Base-by-base conservation (phyloP, 2,329 filamentous ascomycete genomes). In the Cercospora citrullina region DNA sequence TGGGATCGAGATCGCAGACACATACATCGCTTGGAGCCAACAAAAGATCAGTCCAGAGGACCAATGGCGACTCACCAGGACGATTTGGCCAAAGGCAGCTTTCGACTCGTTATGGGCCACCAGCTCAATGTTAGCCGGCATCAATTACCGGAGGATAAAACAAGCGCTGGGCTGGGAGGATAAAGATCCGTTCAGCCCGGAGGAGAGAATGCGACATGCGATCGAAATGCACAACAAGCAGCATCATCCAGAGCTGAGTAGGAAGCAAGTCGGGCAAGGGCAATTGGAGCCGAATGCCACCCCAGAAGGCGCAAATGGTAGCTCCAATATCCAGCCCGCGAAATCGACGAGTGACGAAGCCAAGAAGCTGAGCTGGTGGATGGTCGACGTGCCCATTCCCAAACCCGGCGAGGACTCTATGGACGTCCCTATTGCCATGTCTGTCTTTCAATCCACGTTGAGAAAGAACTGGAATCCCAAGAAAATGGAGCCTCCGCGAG, bases 1-100 rank as follows among this genome's bases (percentile, higher is more conserved):
- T 21, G 84, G 84, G 0, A 69, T 82, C n/a, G 79, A 80, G 58
- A 75, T 82, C 33, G 75, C 77, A 8, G 77, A 79, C 33, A 76
- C 77, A 9, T 80, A 76, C 61, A 72, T 83, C 12, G 76, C 79
- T 31, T 84, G 77, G 80, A 80, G 72, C 72, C 81, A 72, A 28
- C 78, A 79, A 70, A 76, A 75, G 67, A 79, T 78, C 60, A 80
- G 71, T 63, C 76, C 74, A 68, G 78, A 79, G 71, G 77, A 83
- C 21, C 80, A 84, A 59, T 75, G 77, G 53, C 77, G 79, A 8
- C 61, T 84, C 18, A 72, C 72, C 53, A 73, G 78, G 28, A 76
- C 78, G 1, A 67, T 83, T 0, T 81, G 75, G 74, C 81, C 81
- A 0, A 73, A 72, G 14, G 78, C 80, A 3, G 76, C 78, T 7